Evolutionary conservation across 768 basidiomycete species (phyloP), one percentile per base, ranked within the genome.

Genomic region (Tricholoma furcatifolium): DNA sequence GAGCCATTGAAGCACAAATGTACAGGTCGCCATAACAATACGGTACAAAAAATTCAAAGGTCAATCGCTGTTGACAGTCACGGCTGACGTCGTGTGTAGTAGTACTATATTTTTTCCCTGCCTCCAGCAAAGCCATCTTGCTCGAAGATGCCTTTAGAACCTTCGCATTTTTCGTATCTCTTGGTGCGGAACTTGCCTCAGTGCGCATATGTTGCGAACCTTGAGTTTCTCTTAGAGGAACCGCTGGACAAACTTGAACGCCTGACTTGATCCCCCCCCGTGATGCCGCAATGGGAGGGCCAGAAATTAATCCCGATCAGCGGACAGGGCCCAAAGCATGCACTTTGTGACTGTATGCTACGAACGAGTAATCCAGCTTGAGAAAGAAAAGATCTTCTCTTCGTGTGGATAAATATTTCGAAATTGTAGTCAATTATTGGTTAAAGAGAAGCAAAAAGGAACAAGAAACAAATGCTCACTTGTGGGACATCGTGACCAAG

Each of bases 361-460:
- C 77, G 12, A 85, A 69, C 11, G 87, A 75, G 2, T 91, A 95
- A 23, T 85, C 76, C 1, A 85, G 83, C 15, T 93, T 92, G 46
- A 99, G 75, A 53, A 99, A 85, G 55, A 98, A 73, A n/a, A n/a
- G n/a, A n/a, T n/a, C n/a, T n/a, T n/a, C n/a, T n/a, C 68, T 99
- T 98, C 38, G 91, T 88, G 73, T 99, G 97, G 71, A n/a, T n/a
- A n/a, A n/a, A n/a, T n/a, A n/a, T 98, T 97, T 91, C 92, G 69
- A 98, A 98, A 76, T 98, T 99, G 81, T 2, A 42, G 21, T 24
- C 45, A 55, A 11, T 27, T 18, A 27, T 6, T 39, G 36, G 45
- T 61, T 44, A 57, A 53, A 47, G 34, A 42, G 31, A 24, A 17
- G 8, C 36, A 17, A 44, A 17, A 40, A 14, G 51, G 14, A 52